Evolutionary conservation across 2,329 filamentous ascomycete genomes (phyloP).

Genomic region (Myriosclerotinia curreyana): DNA sequence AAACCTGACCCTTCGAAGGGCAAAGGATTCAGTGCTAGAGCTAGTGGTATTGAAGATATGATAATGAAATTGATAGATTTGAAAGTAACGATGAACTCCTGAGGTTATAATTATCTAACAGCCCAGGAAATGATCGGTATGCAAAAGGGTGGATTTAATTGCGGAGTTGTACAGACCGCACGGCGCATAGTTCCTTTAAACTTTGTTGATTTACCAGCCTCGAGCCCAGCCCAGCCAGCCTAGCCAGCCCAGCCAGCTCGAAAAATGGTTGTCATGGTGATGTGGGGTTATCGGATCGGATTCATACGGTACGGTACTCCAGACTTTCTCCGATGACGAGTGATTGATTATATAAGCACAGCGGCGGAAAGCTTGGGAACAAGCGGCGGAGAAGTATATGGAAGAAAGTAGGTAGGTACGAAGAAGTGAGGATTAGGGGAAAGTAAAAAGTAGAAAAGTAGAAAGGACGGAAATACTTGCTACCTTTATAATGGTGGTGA

Average conservation of each 20-base stretch:
- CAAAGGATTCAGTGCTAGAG: conserved; percentile 6
- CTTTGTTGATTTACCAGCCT: conserved; percentile 12
- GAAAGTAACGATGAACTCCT: conserved; percentile 6
- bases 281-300: background rate
- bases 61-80: conserved; percentile 10
- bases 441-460: background rate
- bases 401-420: background rate
- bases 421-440: background rate
- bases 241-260: too few species aligned
- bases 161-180: conserved; percentile 12
- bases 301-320: too few species aligned
- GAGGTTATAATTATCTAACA: conserved; percentile 7
- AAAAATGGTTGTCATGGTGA: conserved; percentile 9
- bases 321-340: background rate
- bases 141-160: conserved; percentile 20
- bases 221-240: background rate
- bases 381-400: background rate
- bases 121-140: conserved; percentile 15
- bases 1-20: conserved; percentile 14
- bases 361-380: background rate
- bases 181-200: background rate
- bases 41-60: background rate
- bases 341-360: conserved; percentile 6
- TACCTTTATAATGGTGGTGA: too few species aligned
- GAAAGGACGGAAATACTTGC: background rate